Evolutionary conservation across 2,329 filamentous ascomycete species (phyloP).

Genomic region (Aspergillus calidoustus): DNA sequence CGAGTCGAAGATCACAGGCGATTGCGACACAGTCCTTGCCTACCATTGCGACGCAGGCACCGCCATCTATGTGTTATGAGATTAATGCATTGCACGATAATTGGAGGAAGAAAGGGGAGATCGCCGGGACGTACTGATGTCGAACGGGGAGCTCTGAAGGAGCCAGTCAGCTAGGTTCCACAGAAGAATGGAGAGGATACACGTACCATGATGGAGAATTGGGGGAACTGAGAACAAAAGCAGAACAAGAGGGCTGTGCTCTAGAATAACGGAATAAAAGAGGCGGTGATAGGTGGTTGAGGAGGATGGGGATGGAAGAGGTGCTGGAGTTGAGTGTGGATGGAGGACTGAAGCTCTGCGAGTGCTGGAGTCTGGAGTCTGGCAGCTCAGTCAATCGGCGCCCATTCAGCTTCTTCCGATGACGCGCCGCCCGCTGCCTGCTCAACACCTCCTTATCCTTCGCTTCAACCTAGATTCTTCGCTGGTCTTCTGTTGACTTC

Average conservation of each 20-base stretch:
- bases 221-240: conserved; percentile 19
- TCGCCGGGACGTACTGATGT: conserved; percentile 74
- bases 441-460: conserved; percentile 4
- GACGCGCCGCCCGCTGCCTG: conserved; percentile 27
- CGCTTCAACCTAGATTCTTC: conserved; percentile 5
- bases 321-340: conserved; percentile 23
- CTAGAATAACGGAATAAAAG: conserved; percentile 7
- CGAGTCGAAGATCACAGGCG: conserved; percentile 96
- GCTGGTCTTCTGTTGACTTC: conserved; percentile 13
- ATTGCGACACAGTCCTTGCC: conserved; percentile 99
- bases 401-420: conserved; percentile 33
- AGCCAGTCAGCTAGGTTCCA: conserved; percentile 37
- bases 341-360: conserved; percentile 16
- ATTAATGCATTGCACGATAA: conserved; percentile 14
- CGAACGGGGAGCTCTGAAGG: conserved; percentile 82
- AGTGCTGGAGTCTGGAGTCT: conserved; percentile 31
- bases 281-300: conserved; percentile 11
- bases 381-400: conserved; percentile 20
- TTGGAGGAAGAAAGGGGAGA: conserved; percentile 2
- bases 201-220: conserved; percentile 38
- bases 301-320: conserved; percentile 22
- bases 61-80: conserved; percentile 64
- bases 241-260: not conserved
- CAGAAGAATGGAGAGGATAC: conserved; percentile 14
- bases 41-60: conserved; percentile 97